Evolutionary conservation across 1,284 basidiomycete genomes (phyloP).

Genomic region (Malassezia obtusa): DNA sequence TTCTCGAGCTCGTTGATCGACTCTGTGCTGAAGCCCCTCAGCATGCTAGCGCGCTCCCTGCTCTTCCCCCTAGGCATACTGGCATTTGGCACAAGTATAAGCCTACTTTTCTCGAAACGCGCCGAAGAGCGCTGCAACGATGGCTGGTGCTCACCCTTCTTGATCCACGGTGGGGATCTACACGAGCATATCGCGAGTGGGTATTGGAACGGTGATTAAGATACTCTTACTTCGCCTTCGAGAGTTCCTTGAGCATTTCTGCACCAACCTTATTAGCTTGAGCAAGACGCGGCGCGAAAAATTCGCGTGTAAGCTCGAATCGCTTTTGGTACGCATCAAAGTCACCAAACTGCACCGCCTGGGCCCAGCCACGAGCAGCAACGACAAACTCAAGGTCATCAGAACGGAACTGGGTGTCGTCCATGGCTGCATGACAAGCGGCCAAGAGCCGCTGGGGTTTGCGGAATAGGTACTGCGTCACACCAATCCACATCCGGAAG

Average conservation of each 20-base stretch:
- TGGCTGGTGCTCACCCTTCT: slow-evolving; percentile 32
- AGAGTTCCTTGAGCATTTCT: slow-evolving; percentile 80
- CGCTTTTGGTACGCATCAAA: slow-evolving; percentile 77
- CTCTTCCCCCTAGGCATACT: slow-evolving; percentile 24
- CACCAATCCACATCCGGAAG: slow-evolving; percentile 93
- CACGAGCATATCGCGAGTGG: slow-evolving; percentile 23
- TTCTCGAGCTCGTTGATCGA: neutral
- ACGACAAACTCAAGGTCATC: slow-evolving; percentile 90
- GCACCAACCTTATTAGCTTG: slow-evolving; percentile 72
- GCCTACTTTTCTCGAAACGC: slow-evolving; percentile 30
- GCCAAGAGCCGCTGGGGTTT: slow-evolving; percentile 48
- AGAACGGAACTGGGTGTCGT: slow-evolving; percentile 70
- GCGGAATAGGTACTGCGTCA: slow-evolving; percentile 88
- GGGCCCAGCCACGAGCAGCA: slow-evolving; percentile 80
- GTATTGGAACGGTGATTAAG: slow-evolving; percentile 22
- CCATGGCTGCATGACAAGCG: slow-evolving; percentile 56
- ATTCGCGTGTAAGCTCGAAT: slow-evolving; percentile 67
- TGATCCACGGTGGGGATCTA: slow-evolving; percentile 30
- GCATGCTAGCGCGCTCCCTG: slow-evolving; percentile 20
- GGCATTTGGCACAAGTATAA: slow-evolving; percentile 37
- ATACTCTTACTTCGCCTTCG: slow-evolving; percentile 9
- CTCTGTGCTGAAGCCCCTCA: slow-evolving; percentile 8
- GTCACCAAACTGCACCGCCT: slow-evolving; percentile 69
- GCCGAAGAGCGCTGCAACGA: slow-evolving; percentile 30
- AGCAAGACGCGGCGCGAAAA: slow-evolving; percentile 79